Evolutionary conservation across 805 yeast species (phyloP), one percentile per base, ranked within the genome.

Genomic region (Ogataea chonburiensis): DNA sequence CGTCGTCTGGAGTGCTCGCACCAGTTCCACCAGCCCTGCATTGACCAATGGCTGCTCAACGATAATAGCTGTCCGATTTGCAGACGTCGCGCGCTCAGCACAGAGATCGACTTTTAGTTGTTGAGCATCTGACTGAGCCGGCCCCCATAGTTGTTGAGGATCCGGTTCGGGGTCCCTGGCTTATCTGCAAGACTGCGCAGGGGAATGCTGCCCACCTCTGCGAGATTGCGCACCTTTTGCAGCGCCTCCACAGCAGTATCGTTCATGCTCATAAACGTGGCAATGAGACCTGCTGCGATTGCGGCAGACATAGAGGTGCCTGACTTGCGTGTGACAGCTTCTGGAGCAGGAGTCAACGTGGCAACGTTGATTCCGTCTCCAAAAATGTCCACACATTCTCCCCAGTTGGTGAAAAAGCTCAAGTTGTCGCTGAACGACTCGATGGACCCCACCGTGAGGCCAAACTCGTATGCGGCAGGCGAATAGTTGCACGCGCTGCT

Each of bases 21-120:
- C 50, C 45, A 60, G 19, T 78, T 75, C 58, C 85, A 79, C 53
- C 57, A 58, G 31, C 68, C 60, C 2, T 78, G 85, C 48, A 68
- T 79, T 34, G 85, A 78, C 47, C 68, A 68, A 38, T 77, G 83
- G 82, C 58, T 77, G 8, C 42, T 64, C 17, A 66, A 64, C 23
- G 67, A 71, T 43, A 77, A 77, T 45, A 68, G 71, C 13, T 77
- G 83, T 53, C 83, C 83, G 6, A 56, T 77, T 30, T 77, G 83
- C 46, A 60, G 83, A 28, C 58, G 66, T 5, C 61, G 63, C 41
- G 78, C 75, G 6, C 32, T 46, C 18, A 31, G 34, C 19, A 13
- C 36, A 17, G 30, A 35, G 24, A 11, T 31, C 24, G 28, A 34
- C 15, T 31, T 7, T 38, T 31, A 43, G 32, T 39, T 34, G 19